Evolutionary conservation across 2,329 filamentous ascomycete species (phyloP).

Genomic region (Dryadomyces sulphureus): DNA sequence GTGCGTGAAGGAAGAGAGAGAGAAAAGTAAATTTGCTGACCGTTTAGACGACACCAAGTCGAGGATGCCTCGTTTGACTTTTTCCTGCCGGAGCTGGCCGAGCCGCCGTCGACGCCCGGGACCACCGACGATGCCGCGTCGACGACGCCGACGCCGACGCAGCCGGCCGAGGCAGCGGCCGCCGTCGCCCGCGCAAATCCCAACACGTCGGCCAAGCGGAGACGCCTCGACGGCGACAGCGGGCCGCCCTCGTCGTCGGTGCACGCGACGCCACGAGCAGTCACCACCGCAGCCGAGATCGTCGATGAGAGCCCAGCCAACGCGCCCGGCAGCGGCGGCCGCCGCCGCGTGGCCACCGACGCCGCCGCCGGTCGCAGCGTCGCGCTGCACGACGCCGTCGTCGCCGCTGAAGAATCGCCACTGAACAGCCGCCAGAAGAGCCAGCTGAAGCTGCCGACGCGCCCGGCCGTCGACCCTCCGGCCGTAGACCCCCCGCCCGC

Average conservation of each 20-base stretch:
- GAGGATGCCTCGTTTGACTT: conserved; percentile 46
- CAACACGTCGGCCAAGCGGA: conserved; percentile 33
- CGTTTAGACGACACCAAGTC: conserved; percentile 35
- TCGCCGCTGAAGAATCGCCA: neutral
- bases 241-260: neutral
- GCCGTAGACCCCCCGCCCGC: too few relatives aligned
- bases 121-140: conserved; percentile 1
- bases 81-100: conserved; percentile 16
- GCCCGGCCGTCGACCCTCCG: too few relatives aligned
- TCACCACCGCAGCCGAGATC: conserved; percentile 18
- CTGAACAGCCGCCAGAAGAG: conserved; percentile 4
- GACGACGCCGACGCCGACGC: neutral
- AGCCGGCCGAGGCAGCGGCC: conserved; percentile 4
- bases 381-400: conserved; percentile 27
- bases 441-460: conserved; percentile 8
- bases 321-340: conserved; percentile 40
- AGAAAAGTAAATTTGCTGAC: too few relatives aligned
- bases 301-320: conserved; percentile 37
- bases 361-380: conserved; percentile 18
- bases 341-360: conserved; percentile 24
- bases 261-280: neutral
- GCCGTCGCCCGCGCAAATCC: conserved; percentile 20
- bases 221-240: conserved; percentile 17
- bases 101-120: neutral
- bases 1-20: conserved; percentile 30